Base-by-base conservation (phyloP, 495 filamentous ascomycete species). In the Penicillium ochrochloron region DNA sequence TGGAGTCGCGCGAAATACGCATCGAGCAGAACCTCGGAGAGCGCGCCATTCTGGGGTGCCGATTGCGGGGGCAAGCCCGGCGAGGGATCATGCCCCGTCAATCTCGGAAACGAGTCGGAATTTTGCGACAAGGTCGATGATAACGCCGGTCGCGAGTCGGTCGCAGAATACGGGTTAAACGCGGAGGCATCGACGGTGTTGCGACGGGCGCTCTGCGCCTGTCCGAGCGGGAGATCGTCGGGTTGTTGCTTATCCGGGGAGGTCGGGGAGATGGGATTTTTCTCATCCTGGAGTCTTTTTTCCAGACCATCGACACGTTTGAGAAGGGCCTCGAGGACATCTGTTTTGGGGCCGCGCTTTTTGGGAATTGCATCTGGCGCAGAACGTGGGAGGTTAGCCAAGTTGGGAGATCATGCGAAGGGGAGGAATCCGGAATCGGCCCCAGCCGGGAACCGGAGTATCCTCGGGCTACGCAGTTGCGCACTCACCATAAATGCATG, bases 281-380 rank as follows among this genome's bases (percentile, higher is more conserved):
- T 85, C 63, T 85, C 81, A 63, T 91, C 88, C 70, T 92, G 91
- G 51, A 96, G 78, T 54, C 87, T 85, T 66, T 89, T 92, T 69
- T 96, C 92, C 54, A 96, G 79, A 0, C 91, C 91, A 72, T 94
- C 92, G 11, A 96, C 91, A 29, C 92, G 82, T 72, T 93, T 96
- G 60, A 94, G 68, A 23, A 96, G 78, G 7, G 92, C 92, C 72
- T 96, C 92, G 25, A 96, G 80, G 3, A 94, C 91, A 70, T 96
- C 92, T 21, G 91, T 94, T 73, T 96, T 96, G 1, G 92, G 92
- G 4, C 92, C 92, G 62, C 92, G 80, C 71, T 96, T 96, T 80
- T 94, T 94, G 3, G 92, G 92, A 19, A 94, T 85, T 25, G 92
- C 92, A 78, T 96, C 91, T 95, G n/a, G 53, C 39, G 54, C 41